phyloP scores from a whole-genome alignment of 306 rosid species.

The Nissolia schottii region DNA sequence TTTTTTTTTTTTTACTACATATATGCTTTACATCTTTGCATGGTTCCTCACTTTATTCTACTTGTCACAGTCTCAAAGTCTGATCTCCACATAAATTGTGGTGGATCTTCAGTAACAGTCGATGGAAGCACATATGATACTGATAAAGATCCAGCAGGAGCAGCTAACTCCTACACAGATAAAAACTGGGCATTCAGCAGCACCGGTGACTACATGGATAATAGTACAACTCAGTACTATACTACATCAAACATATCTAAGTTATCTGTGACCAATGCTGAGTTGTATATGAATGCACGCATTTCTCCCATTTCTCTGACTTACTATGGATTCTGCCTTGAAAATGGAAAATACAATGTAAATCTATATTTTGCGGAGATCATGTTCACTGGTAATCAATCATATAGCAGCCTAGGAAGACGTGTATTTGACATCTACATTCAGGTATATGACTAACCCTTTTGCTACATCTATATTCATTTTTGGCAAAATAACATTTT shows the following conservation, averaged over 20 bases:
- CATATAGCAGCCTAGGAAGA: conserved; percentile 41
- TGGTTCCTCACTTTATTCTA: background rate
- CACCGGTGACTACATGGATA: conserved; percentile 31
- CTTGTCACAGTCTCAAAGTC: conserved; percentile 38
- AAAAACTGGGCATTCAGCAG: conserved; percentile 29
- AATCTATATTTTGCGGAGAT: conserved; percentile 53
- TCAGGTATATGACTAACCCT: conserved; percentile 37
- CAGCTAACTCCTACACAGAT: conserved; percentile 19
- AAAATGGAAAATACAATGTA: conserved; percentile 47
- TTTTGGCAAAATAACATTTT: too few species aligned
- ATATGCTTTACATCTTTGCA: background rate
- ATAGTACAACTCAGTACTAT: background rate
- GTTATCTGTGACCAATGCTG: conserved; percentile 28
- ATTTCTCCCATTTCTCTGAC: conserved; percentile 65
- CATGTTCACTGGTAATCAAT: conserved; percentile 23
- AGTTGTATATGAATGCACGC: conserved; percentile 56
- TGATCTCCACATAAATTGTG: conserved; percentile 60
- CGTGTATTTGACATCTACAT: conserved; percentile 51
- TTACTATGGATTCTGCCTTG: conserved; percentile 51
- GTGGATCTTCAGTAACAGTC: conserved; percentile 33
- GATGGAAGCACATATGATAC: conserved; percentile 34
- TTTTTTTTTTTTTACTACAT: too few species aligned
- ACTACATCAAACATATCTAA: background rate
- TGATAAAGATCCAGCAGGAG: conserved; percentile 27
- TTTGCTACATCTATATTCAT: too few species aligned